phyloP scores from a whole-genome alignment of 2,329 filamentous ascomycete species.

The Cylindrodendrum hubeiense region DNA sequence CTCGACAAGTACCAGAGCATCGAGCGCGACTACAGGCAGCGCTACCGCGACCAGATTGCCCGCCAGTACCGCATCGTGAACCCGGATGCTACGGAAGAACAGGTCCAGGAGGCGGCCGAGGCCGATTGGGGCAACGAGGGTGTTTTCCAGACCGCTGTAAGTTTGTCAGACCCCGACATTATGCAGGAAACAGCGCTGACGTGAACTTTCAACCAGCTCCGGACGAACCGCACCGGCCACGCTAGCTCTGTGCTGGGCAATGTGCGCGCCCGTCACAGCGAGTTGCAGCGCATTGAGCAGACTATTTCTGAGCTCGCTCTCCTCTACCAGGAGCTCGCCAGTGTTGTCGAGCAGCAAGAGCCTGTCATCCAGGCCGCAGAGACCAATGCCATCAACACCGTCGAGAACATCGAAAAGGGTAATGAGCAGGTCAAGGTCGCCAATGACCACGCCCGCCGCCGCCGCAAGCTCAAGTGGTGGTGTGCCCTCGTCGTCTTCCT shows the following conservation, averaged over 20 bases:
- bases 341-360: constrained; percentile 80
- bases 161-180: constrained; percentile 47
- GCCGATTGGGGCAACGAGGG: constrained; percentile 83
- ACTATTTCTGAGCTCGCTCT: constrained; percentile 77
- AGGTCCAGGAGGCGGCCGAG: constrained; percentile 77
- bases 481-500: constrained; percentile 73
- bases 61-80: constrained; percentile 87
- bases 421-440: constrained; percentile 78
- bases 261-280: constrained; percentile 85
- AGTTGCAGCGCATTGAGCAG: constrained; percentile 83
- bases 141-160: constrained; percentile 85
- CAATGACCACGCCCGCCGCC: constrained; percentile 74
- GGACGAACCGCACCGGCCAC: constrained; percentile 79
- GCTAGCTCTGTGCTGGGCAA: constrained; percentile 80
- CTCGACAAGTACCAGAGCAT: constrained; percentile 78
- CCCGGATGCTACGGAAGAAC: constrained; percentile 80
- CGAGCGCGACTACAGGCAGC: constrained; percentile 77
- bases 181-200: constrained; percentile 26
- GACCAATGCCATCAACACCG: constrained; percentile 74
- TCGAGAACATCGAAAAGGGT: constrained; percentile 75
- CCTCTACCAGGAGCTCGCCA: constrained; percentile 81
- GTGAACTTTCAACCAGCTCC: constrained; percentile 65
- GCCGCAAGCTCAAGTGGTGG: constrained; percentile 86
- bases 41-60: constrained; percentile 82
- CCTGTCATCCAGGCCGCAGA: constrained; percentile 72